These are phyloP conservation scores for Fusarium sarcochroum DNA, from an alignment of 2,329 filamentous ascomycete species.

Conservation along the genomic window DNA sequence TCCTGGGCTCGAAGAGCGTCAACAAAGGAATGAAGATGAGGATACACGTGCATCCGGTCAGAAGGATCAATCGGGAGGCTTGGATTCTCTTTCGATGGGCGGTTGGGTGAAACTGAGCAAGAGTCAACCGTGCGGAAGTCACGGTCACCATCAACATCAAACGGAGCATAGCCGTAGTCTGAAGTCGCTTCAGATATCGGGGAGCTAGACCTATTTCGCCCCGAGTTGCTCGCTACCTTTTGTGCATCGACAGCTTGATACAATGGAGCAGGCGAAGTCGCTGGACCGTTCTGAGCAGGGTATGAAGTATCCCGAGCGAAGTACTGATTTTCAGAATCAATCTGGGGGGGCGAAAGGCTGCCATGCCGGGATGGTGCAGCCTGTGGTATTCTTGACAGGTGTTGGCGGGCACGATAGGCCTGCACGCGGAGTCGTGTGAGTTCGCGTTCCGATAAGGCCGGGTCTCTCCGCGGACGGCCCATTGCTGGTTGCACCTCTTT, in stretches of 20 bases:
- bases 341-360: neutral
- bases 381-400: neutral
- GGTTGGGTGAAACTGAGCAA: too few species aligned
- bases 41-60: too few species aligned
- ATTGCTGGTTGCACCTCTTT: neutral
- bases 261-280: neutral
- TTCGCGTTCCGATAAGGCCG: neutral
- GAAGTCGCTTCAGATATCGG: too few species aligned
- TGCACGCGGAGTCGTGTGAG: neutral
- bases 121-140: too few species aligned
- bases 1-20: too few species aligned
- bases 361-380: neutral
- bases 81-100: too few species aligned
- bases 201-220: too few species aligned
- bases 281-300: neutral
- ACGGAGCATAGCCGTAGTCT: too few species aligned
- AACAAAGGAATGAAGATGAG: too few species aligned
- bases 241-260: neutral
- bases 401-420: neutral
- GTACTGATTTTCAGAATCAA: neutral
- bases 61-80: too few species aligned
- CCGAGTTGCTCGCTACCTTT: too few species aligned
- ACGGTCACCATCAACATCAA: too few species aligned
- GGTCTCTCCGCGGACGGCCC: neutral
- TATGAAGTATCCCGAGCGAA: neutral